phyloP scores from a whole-genome alignment of 208 protist species.

The Naegleria lovaniensis region DNA sequence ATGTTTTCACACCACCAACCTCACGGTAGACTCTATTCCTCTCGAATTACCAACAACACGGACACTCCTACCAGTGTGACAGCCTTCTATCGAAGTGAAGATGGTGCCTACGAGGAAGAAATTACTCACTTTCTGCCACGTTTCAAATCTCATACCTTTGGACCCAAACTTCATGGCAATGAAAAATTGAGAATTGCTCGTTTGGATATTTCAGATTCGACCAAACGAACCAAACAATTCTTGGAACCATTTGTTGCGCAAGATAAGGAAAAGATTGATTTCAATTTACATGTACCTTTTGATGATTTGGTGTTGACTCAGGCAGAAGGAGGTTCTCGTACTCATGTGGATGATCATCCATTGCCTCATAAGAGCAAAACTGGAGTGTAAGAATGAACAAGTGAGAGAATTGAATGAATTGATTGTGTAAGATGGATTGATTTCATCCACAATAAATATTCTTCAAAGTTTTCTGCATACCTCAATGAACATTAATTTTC shows the following conservation, averaged over 20 bases:
- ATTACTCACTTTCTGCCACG: background rate
- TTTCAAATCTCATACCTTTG: constrained; percentile 7
- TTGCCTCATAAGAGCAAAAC: background rate
- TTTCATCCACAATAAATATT: no score
- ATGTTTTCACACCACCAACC: no score
- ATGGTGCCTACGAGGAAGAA: background rate
- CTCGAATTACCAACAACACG: background rate
- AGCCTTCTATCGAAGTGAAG: background rate
- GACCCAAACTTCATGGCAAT: background rate
- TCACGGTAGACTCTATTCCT: background rate
- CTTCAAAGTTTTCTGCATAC: no score
- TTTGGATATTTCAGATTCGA: background rate
- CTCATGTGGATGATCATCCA: background rate
- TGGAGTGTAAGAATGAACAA: background rate
- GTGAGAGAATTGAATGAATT: no score
- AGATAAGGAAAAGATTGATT: constrained; percentile 6
- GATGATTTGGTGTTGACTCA: background rate
- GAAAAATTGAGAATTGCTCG: background rate
- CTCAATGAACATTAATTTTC: no score
- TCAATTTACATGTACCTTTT: background rate
- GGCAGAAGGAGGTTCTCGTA: background rate
- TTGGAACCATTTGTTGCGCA: background rate
- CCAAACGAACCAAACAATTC: background rate
- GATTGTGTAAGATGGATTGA: no score
- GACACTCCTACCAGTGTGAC: background rate